These are phyloP conservation scores for Thinopyrum obtusiflorum DNA, from an alignment of 202 grass and related monocot species.

Conservation along the genomic window DNA sequence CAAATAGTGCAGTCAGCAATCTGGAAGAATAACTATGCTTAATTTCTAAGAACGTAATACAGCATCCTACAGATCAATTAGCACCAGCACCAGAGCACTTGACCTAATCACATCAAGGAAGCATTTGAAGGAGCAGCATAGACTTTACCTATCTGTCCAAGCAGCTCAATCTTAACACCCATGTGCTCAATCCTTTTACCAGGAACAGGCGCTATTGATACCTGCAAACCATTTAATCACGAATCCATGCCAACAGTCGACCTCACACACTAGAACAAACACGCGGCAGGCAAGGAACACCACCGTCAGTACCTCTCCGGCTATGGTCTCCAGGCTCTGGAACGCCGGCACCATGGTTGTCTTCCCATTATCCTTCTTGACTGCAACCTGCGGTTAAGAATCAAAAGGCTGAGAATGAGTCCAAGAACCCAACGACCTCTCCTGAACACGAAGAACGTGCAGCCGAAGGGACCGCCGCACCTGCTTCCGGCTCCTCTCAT, in stretches of 20 bases:
- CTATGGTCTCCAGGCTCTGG: slow-evolving; percentile 82
- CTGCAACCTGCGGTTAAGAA: slow-evolving; percentile 40
- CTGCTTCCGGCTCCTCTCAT: slow-evolving; percentile 80
- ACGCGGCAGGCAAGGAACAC: background rate
- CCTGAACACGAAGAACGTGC: background rate
- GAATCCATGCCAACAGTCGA: background rate
- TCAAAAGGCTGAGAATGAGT: background rate
- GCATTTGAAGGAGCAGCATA: slow-evolving; percentile 9
- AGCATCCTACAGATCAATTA: background rate
- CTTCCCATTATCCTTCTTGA: slow-evolving; percentile 91
- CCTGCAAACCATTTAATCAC: slow-evolving; percentile 45
- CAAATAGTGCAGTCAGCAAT: background rate
- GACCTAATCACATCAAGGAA: background rate
- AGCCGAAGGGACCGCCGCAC: slow-evolving; percentile 25
- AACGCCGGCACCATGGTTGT: slow-evolving; percentile 69
- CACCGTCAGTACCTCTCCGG: slow-evolving; percentile 63
- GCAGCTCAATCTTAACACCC: slow-evolving; percentile 83
- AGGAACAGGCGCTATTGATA: slow-evolving; percentile 69
- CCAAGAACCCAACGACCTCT: background rate
- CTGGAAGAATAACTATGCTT: background rate
- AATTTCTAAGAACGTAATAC: background rate
- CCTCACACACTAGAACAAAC: background rate
- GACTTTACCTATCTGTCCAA: slow-evolving; percentile 82
- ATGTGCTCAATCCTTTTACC: slow-evolving; percentile 85
- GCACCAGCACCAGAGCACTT: background rate